A percentile compares a stretch with the other conserved stretches of the same genome.
Evolutionary conservation across 2,329 filamentous ascomycete genomes (phyloP).

Genomic region (Orbilia javanica): DNA sequence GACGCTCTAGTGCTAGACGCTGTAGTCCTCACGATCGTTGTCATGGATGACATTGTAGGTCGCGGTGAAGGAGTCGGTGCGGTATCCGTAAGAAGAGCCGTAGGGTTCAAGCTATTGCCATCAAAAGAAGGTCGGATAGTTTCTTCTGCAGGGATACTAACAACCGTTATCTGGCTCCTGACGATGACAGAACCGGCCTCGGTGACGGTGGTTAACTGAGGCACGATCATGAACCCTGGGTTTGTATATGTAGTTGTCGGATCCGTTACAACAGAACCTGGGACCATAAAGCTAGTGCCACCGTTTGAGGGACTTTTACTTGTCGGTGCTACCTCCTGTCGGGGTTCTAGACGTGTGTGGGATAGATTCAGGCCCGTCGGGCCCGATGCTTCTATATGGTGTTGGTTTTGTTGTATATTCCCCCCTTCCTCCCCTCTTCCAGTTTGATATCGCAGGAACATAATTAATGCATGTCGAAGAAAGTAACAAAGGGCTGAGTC

Average conservation of each 20-base stretch:
- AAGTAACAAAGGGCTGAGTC: constrained; percentile 9
- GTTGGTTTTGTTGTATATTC: constrained; percentile 54
- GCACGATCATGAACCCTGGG: constrained; percentile 46
- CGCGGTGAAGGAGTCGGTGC: background rate
- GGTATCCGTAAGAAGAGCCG: constrained; percentile 41
- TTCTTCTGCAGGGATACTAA: constrained; percentile 27
- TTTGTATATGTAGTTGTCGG: constrained; percentile 56
- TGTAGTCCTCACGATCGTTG: constrained; percentile 6
- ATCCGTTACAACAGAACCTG: constrained; percentile 29
- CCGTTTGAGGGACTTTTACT: constrained; percentile 1
- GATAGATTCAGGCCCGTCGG: background rate
- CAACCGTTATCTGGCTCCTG: constrained; percentile 43
- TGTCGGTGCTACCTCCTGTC: constrained; percentile 32
- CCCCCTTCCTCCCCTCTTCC: constrained; percentile 21
- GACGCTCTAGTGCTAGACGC: background rate
- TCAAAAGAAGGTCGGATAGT: constrained; percentile 17
- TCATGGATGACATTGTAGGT: constrained; percentile 10
- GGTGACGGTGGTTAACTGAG: constrained; percentile 41
- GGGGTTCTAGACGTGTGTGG: constrained; percentile 7
- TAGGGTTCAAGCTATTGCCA: constrained; percentile 7
- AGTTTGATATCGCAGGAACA: constrained; percentile 47
- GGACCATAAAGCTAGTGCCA: constrained; percentile 25
- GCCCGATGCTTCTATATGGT: constrained; percentile 15
- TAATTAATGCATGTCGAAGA: constrained; percentile 38
- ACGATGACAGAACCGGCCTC: constrained; percentile 36